Percentiles rank a stretch among this genome's conserved stretches.
phyloP scores from a whole-genome alignment of 1,284 basidiomycete species.

The Pseudomicrostroma phylloplanum region DNA sequence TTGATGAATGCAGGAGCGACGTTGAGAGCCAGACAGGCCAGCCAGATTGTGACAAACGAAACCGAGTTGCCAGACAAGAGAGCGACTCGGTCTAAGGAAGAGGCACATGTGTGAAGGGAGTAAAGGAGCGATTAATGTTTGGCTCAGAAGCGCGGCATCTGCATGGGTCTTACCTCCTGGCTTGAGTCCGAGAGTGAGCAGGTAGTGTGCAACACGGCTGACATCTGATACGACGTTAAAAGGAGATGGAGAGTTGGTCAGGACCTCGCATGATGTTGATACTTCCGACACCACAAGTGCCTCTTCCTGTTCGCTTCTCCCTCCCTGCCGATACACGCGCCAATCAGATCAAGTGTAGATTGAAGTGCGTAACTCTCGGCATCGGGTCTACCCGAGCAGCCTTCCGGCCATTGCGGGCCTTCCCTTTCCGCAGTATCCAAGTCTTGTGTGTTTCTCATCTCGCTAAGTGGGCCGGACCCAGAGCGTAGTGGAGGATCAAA shows the following conservation, averaged over 20 bases:
- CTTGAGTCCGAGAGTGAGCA: constrained; percentile 33
- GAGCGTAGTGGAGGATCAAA: not conserved
- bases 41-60: constrained; percentile 34
- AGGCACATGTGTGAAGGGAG: not conserved
- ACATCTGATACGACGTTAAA: constrained; percentile 17
- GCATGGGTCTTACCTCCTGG: constrained; percentile 17
- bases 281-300: not conserved
- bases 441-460: constrained; percentile 2
- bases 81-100: constrained; percentile 30
- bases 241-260: not conserved
- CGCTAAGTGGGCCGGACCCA: too few species aligned
- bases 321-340: not conserved
- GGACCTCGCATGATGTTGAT: too few species aligned
- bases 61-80: constrained; percentile 43
- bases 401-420: not conserved
- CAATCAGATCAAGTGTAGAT: constrained; percentile 20
- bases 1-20: constrained; percentile 51
- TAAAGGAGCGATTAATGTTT: too few species aligned
- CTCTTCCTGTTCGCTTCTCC: not conserved
- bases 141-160: not conserved
- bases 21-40: constrained; percentile 42
- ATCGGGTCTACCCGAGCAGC: constrained; percentile 4
- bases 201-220: constrained; percentile 32
- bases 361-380: constrained; percentile 4
- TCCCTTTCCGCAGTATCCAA: constrained; percentile 3